phyloP scores from a whole-genome alignment of 176 grass and related monocot genomes.

The Oryza longistaminata region DNA sequence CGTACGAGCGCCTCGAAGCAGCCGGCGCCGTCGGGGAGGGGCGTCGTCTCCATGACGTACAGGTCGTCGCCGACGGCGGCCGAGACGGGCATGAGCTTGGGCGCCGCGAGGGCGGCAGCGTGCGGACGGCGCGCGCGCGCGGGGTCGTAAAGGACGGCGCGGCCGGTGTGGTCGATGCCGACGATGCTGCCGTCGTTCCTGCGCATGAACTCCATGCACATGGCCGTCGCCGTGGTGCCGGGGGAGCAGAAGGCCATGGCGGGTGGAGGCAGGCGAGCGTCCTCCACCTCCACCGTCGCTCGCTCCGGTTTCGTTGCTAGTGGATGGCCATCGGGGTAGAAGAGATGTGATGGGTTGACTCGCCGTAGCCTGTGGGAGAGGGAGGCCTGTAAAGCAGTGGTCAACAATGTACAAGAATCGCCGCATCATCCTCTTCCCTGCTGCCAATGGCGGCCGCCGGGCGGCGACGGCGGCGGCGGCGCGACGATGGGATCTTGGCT shows the following conservation, averaged over 20 bases:
- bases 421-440: slow-evolving; percentile 15
- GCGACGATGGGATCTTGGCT: neutral
- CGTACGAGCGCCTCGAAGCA: neutral
- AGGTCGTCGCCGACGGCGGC: neutral
- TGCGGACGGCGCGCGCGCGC: neutral
- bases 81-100: neutral
- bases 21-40: neutral
- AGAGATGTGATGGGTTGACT: neutral
- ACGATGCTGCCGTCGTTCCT: neutral
- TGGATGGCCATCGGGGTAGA: neutral
- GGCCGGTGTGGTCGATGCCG: neutral
- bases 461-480: no score
- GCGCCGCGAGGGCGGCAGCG: neutral
- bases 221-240: no score
- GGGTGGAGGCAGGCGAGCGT: neutral
- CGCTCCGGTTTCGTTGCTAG: neutral
- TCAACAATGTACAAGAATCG: neutral
- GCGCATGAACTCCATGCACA: neutral
- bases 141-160: neutral
- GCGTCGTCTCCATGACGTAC: neutral
- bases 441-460: slow-evolving; percentile 42
- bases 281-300: neutral
- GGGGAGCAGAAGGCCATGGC: neutral
- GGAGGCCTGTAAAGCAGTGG: no score
- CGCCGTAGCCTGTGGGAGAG: neutral